A percentile compares a stretch with the other conserved stretches of the same genome.
Evolutionary conservation across 106 monocot species (phyloP).

Genomic region (Dioscorea zingiberensis): DNA sequence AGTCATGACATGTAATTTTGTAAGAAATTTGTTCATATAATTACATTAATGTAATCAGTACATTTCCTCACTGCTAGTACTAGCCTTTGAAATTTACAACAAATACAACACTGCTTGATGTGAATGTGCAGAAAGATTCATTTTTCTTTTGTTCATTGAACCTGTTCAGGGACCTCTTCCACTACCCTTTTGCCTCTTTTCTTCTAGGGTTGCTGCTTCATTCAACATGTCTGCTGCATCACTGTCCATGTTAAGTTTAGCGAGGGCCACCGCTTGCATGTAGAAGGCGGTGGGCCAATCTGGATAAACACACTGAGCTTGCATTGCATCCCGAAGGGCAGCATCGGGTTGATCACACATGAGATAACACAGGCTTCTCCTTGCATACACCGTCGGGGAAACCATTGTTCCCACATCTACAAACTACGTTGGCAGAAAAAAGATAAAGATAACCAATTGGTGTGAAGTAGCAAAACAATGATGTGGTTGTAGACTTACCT

Average conservation of each 20-base stretch:
- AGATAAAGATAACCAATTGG: too few relatives aligned
- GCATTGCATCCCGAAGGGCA: constrained; percentile 67
- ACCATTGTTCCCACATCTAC: constrained; percentile 64
- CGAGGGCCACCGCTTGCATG: constrained; percentile 63
- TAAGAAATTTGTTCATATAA: too few relatives aligned
- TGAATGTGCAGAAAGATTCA: too few relatives aligned
- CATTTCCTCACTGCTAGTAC: too few relatives aligned
- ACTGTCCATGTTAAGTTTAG: constrained; percentile 55
- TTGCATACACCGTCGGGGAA: constrained; percentile 57
- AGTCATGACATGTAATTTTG: neutral
- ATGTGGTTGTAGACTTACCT: constrained; percentile 40
- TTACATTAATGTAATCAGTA: too few relatives aligned
- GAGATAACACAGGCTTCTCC: constrained; percentile 55
- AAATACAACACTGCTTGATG: too few relatives aligned
- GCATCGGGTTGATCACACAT: constrained; percentile 64
- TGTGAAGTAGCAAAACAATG: too few relatives aligned
- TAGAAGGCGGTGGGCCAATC: constrained; percentile 77
- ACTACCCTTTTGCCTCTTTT: constrained; percentile 37
- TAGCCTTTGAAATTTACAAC: too few relatives aligned
- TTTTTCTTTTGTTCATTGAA: too few relatives aligned
- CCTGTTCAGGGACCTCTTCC: too few relatives aligned
- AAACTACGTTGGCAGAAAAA: constrained; percentile 16
- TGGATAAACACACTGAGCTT: constrained; percentile 53
- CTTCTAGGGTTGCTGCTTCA: constrained; percentile 48
- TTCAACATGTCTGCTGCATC: constrained; percentile 64